Base-by-base conservation (phyloP, 2,329 filamentous ascomycete species). In the Penicillium sclerotigenum region DNA sequence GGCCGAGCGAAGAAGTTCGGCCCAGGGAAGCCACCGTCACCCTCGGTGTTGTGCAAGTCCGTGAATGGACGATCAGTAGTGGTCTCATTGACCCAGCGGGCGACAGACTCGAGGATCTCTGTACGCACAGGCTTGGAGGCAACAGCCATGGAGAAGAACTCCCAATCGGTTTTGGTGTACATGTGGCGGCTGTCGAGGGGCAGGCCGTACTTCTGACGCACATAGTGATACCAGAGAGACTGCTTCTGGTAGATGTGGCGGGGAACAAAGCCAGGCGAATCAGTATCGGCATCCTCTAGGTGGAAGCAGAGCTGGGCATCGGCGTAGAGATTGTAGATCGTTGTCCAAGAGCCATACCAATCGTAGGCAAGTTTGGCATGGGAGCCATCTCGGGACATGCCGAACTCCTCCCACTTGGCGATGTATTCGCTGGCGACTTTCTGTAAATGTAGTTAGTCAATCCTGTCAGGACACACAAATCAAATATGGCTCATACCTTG, bases 91-190 rank as follows among this genome's bases (percentile, higher is more conserved):
- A 96, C 79, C 91, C 91, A 96, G 54, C 77, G 78, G 1, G 89
- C 89, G 38, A 94, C 87, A 18, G 84, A 83, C 57, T 90, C 81
- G 34, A 94, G 76, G 48, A 95, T 91, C 69, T 88, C 84, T 3
- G 81, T 80, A 52, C 90, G 82, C 1, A 88, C 88, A 56, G 80
- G 75, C 69, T 83, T 82, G 63, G 85, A 86, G 4, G 89, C 84
- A 5, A 95, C 87, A 1, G 90, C 89, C 45, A 91, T 90, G 0
- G 90, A 89, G 72, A 94, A 92, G 71, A 95, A 91, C 65, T 94
- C 87, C 91, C 91, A 96, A 74, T 96, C 91, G 29, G 87, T 91
- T 75, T 96, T 96, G 33, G 90, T 88, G 73, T 94, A 94, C 3
- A 93, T 73, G 72, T 94, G 90, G 41, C 91, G 84, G 63, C 83